Base-by-base conservation (phyloP, 148 eudicot genomes). In the Camellia sinensis region DNA sequence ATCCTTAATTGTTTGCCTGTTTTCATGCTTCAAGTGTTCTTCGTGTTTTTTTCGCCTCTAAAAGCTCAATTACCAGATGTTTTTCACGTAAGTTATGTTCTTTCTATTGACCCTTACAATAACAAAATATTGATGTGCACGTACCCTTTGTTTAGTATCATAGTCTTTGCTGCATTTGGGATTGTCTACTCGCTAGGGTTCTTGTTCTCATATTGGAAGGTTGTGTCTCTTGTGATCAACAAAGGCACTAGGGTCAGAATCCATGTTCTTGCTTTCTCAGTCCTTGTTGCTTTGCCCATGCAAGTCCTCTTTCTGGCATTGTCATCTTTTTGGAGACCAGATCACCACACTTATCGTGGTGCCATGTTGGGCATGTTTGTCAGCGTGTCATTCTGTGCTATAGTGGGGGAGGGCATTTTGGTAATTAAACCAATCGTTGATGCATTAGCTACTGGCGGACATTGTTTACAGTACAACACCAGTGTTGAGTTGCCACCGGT, bases 141-240 rank as follows among this genome's bases (percentile, higher is more conserved):
- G 3, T 93, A 86, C 82, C 93, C 95, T 0, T 78, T 92, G 69
- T 29, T 83, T 8, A 88, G 89, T n/a, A 70, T 75, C 0, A 68
- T 84, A 0, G 56, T 89, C 0, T 91, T 91, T 29, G 89, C 82
- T 0, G 86, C 21, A 0, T 93, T 93, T 53, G 83, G 85, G 1
- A 71, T 80, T 4, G 79, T 66, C 0, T 91, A 89, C 63, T 72
- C 81, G 0, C 19, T 91, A 6, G 88, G 76, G 0, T 85, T 93
- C 59, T 64, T 87, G 46, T 43, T 89, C 3, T 82, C 90, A 40
- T 93, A 89, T 48, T 89, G 93, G 90, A 85, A 84, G 78, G 91
- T 90, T 0, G 78, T 88, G 7, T 85, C 87, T 0, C 74, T 91
- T 0, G 95, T 89, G 15, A 93, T 93, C 40, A 93, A 93, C 77